Conservation (phyloP, 441 rosid genomes). For the Brassica balearica region DNA sequence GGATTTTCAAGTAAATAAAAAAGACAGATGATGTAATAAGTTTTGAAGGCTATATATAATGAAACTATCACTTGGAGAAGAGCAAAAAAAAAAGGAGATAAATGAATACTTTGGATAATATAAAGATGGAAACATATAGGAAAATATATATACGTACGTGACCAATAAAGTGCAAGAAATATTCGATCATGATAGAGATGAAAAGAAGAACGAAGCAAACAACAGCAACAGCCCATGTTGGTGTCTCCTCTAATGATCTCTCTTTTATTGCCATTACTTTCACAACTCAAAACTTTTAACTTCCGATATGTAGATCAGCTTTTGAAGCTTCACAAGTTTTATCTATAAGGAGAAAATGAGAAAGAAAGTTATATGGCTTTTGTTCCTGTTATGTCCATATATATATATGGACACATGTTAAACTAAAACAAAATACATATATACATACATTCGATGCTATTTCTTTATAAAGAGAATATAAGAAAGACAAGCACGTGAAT, state of each 20-base stretch:
- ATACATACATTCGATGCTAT: too few species aligned
- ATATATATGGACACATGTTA: slow-evolving; percentile 7
- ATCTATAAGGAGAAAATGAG: slow-evolving; percentile 25
- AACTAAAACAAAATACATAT: neutral
- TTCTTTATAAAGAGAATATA: neutral
- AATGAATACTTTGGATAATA: slow-evolving; percentile 1
- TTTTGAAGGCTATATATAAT: neutral
- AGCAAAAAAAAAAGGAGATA: slow-evolving; percentile 5
- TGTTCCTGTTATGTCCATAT: slow-evolving; percentile 27
- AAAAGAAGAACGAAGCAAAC: slow-evolving; percentile 76
- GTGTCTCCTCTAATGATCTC: slow-evolving; percentile 66
- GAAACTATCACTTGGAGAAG: neutral
- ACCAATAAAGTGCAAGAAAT: slow-evolving; percentile 53
- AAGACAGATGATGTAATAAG: slow-evolving; percentile 7
- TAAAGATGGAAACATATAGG: slow-evolving; percentile 5
- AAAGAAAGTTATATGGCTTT: slow-evolving; percentile 26
- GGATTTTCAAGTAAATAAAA: neutral
- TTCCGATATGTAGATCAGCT: neutral
- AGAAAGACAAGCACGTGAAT: slow-evolving; percentile 40
- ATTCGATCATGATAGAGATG: slow-evolving; percentile 77
- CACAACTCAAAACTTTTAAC: slow-evolving; percentile 18
- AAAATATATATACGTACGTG: slow-evolving; percentile 38
- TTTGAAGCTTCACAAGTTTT: slow-evolving; percentile 21
- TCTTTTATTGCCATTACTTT: slow-evolving; percentile 37
- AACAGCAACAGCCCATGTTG: slow-evolving; percentile 92